Evolutionary conservation across 352 stramenopile species (phyloP).

Genomic region (Aphanomyces euteiches): DNA sequence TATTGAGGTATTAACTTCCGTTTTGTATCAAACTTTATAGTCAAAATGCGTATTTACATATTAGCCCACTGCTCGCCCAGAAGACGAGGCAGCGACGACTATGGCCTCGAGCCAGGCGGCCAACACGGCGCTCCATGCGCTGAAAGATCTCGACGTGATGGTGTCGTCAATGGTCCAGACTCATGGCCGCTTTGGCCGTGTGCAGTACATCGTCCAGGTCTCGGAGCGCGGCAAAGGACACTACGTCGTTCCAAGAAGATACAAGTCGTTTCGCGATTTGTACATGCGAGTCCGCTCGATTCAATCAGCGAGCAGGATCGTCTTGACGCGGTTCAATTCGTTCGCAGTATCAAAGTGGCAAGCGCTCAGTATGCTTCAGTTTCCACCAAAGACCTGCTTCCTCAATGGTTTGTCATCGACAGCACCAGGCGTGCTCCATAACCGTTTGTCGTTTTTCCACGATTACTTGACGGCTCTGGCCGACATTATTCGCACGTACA

Average conservation of each 20-base stretch:
- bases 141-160: slow-evolving; percentile 16
- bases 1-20: no score
- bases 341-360: background rate
- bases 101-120: no score
- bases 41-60: no score
- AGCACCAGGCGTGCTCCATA: background rate
- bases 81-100: no score
- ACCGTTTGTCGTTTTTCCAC: slow-evolving; percentile 1
- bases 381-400: slow-evolving; percentile 7
- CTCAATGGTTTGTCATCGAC: slow-evolving; percentile 1
- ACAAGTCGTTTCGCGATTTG: slow-evolving; percentile 11
- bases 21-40: no score
- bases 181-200: slow-evolving; percentile 1
- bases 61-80: no score
- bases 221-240: slow-evolving; percentile 18
- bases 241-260: slow-evolving; percentile 8
- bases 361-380: slow-evolving; percentile 2
- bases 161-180: slow-evolving; percentile 1
- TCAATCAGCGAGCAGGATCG: background rate
- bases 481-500: slow-evolving; percentile 7
- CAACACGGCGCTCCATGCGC: background rate
- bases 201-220: slow-evolving; percentile 22
- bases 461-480: background rate
- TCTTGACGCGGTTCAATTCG: background rate
- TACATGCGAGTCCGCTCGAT: background rate